A percentile compares a stretch with the other conserved stretches of the same genome.
Evolutionary conservation across 768 basidiomycete genomes (phyloP).

Genomic region (Omphalotus guepiniiformis): DNA sequence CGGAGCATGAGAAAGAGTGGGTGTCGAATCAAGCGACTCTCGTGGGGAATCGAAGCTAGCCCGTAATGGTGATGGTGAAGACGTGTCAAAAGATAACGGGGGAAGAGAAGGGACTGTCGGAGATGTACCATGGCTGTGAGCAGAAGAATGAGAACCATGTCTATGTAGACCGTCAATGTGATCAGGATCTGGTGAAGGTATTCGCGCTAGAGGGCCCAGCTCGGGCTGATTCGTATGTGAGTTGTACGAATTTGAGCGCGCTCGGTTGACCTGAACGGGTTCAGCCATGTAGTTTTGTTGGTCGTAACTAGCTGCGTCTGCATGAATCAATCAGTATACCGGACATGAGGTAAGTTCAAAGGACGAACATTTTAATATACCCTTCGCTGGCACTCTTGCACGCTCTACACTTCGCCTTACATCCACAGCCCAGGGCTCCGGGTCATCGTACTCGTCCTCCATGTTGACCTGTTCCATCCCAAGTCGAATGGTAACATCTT

Average conservation of each 20-base stretch:
- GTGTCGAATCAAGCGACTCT: slow-evolving; percentile 33
- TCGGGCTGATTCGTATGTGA: slow-evolving; percentile 49
- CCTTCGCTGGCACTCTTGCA: slow-evolving; percentile 61
- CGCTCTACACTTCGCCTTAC: slow-evolving; percentile 71
- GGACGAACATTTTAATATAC: slow-evolving; percentile 84
- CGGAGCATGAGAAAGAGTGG: slow-evolving; percentile 29
- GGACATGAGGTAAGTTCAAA: not conserved
- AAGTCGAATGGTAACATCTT: slow-evolving; percentile 70
- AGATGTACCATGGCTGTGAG: slow-evolving; percentile 27
- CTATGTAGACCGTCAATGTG: slow-evolving; percentile 84
- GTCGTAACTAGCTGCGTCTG: slow-evolving; percentile 67
- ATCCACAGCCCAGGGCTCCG: slow-evolving; percentile 76
- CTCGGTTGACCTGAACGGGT: slow-evolving; percentile 43
- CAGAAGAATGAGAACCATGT: slow-evolving; percentile 54
- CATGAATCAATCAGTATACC: not conserved
- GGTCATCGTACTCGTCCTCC: slow-evolving; percentile 49
- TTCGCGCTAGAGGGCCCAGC: slow-evolving; percentile 73
- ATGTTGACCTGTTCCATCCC: slow-evolving; percentile 47
- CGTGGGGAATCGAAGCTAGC: slow-evolving; percentile 34
- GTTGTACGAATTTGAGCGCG: slow-evolving; percentile 82
- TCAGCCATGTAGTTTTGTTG: slow-evolving; percentile 56
- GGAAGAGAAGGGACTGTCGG: slow-evolving; percentile 37
- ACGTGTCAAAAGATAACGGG: slow-evolving; percentile 52
- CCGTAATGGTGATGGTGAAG: slow-evolving; percentile 22
- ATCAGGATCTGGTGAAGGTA: slow-evolving; percentile 81